Evolutionary conservation across 2,329 filamentous ascomycete species (phyloP), one percentile per base, ranked within the genome.

Genomic region (Nothophoma quercina): DNA sequence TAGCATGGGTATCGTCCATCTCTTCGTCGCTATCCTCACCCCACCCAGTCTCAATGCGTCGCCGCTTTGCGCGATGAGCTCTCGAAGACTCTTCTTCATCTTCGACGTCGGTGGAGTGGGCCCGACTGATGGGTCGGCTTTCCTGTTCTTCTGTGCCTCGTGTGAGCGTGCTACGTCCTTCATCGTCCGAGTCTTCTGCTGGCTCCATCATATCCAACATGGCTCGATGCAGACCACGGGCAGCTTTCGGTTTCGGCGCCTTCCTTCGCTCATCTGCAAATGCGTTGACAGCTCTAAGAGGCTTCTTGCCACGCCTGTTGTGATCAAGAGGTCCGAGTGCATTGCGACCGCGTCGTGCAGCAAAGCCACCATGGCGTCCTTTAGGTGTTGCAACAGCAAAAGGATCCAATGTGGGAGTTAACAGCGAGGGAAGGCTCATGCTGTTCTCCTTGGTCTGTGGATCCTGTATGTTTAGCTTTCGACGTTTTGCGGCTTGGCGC

Each of bases 61-160:
- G 73, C 33, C 78, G 74, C 63, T 81, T 81, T 19, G 70, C 67
- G 54, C 75, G 76, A 10, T 75, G 75, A 25, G 75, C 76, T 36
- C 75, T 71, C 15, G 75, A 71, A 15, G 77, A 78, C 33, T 80
- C 79, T 33, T 81, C 77, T 16, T 63, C 63, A 42, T 83, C 81
- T 35, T 79, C 83, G 2, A 79, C 77, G 25, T 81, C 81, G 13
- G 67, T 71, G 2, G 72, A 74, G 28, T 80, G 85, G 69, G 83
- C 80, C 33, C 89, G 90, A 72, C 90, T 96, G 35, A 87, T 86
- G 40, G 89, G 89, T 33, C 89, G 85, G 58, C 90, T 96, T 55
- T 95, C 93, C 26, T 87, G 86, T 60, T 95, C 93, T 69, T 96
- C 93, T 0, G 90, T 96, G 69, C 93, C 91, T 36, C 88, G 83